Conservation (phyloP, 768 basidiomycete genomes). For the Dacryopinax spathularia region DNA sequence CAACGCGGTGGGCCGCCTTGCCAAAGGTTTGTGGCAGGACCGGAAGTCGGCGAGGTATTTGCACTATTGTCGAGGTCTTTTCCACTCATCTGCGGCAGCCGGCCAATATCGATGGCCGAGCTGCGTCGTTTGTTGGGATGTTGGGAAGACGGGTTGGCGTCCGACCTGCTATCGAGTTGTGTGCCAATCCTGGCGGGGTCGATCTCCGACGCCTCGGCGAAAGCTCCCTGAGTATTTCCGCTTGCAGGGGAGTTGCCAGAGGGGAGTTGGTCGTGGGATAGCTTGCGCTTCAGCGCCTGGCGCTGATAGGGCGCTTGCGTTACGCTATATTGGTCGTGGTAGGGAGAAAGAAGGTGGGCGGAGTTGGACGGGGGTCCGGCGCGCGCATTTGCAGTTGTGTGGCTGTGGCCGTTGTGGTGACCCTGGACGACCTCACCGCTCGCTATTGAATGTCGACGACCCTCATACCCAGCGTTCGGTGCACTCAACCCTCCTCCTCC, state of each 20-base stretch:
- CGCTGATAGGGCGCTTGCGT: background rate
- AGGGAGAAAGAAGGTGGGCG: constrained; percentile 1
- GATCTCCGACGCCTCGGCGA: constrained; percentile 45
- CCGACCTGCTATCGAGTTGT: constrained; percentile 34
- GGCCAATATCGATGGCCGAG: constrained; percentile 64
- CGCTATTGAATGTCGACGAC: constrained; percentile 1
- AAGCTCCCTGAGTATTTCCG: constrained; percentile 5
- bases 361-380: background rate
- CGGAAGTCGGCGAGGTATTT: constrained; percentile 36
- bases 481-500: background rate
- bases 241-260: background rate
- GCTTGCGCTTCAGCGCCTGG: constrained; percentile 70
- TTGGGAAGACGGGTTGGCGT: constrained; percentile 34
- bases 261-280: constrained; percentile 39
- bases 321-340: background rate
- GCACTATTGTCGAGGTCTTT: constrained; percentile 67
- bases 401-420: constrained; percentile 3
- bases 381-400: background rate
- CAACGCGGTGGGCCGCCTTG: background rate
- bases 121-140: constrained; percentile 60
- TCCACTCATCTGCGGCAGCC: constrained; percentile 59
- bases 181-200: constrained; percentile 49
- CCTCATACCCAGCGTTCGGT: background rate
- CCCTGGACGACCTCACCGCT: constrained; percentile 2
- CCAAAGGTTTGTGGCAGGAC: constrained; percentile 9